Evolutionary conservation across 2,329 filamentous ascomycete species (phyloP), one percentile per base, ranked within the genome.

Genomic region (Fusarium coicis): DNA sequence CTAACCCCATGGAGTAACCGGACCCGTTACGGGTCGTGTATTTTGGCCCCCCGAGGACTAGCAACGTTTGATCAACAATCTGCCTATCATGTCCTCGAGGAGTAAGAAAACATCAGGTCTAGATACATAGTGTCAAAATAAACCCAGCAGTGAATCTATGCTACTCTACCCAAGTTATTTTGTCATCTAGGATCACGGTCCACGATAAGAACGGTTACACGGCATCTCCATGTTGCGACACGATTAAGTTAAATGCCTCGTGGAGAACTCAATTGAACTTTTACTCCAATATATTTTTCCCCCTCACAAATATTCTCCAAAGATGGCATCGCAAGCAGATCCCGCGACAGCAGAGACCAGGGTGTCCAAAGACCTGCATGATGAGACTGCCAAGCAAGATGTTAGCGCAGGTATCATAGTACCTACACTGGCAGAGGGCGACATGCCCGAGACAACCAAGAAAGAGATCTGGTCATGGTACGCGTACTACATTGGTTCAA

Each of bases 401-500:
- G 65, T 53, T 2, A 57, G 49, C 32, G 49, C 54, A 37, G 70
- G 70, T n/a, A 52, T 73, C 9, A 30, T 72, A 8, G 46, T 73
- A n/a, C 70, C 69, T 21, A 15, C 47, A 18, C 26, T 72, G 30
- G 65, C 18, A 28, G 70, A 73, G 10, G 70, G 70, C 16, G 65
- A 72, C 11, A 72, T 70, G 47, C 73, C 69, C 0, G 50, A 43
- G 16, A 73, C 73, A 5, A 65, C 73, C 11, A 68, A 68, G 21
- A 62, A 65, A 37, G 78, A 79, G 32, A 76, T 78, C 11, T 65
- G 72, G 53, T 70, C 77, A 6, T 79, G 76, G 76, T 81, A 81
- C 60, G 66, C 73, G 39, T 92, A 92, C 80, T 92, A 92, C 77
- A 87, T 92, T 57, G 91, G 91, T 52, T 89, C 91, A 77, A 92